Conservation (phyloP, 805 yeast genomes). For the Suhomyces faveliae region DNA sequence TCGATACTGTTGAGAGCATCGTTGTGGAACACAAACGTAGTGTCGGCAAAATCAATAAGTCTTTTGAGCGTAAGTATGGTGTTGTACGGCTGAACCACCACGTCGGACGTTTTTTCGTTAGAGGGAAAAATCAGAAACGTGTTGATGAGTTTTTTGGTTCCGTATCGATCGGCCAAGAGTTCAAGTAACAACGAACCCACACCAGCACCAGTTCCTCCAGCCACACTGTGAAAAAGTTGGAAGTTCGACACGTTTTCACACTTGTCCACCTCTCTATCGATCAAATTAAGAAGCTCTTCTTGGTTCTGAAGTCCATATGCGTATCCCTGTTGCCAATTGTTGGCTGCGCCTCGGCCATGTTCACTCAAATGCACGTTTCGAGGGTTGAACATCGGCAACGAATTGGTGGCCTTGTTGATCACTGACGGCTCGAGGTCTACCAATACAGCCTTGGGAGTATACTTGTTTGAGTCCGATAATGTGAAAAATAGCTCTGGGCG, state of each 20-base stretch:
- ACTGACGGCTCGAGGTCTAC: conserved; percentile 92
- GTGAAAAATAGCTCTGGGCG: conserved; percentile 83
- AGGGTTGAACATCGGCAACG: conserved; percentile 71
- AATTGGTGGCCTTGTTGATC: conserved; percentile 56
- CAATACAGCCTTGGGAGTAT: conserved; percentile 83
- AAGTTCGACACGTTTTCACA: conserved; percentile 89
- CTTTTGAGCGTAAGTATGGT: conserved; percentile 79
- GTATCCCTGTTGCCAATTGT: conserved; percentile 93
- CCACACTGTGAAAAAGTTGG: conserved; percentile 89
- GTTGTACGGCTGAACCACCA: conserved; percentile 97
- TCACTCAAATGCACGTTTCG: conserved; percentile 75
- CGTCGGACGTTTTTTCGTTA: conserved; percentile 77
- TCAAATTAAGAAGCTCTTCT: conserved; percentile 76
- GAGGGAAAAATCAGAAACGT: conserved; percentile 88
- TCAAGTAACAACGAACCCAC: conserved; percentile 83
- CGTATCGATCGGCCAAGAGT: conserved; percentile 71
- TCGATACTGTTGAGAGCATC: conserved; percentile 78
- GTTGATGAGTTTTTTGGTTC: conserved; percentile 73
- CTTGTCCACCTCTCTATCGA: conserved; percentile 86
- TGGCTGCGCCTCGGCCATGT: conserved; percentile 93
- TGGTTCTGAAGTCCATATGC: conserved; percentile 64
- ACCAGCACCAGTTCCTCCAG: conserved; percentile 99
- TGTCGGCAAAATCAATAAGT: conserved; percentile 80
- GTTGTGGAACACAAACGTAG: conserved; percentile 87
- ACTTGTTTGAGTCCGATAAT: conserved; percentile 68